Evolutionary conservation across 257 asterid genomes (phyloP), one percentile per base, ranked within the genome.

Genomic region (Avicennia marina): DNA sequence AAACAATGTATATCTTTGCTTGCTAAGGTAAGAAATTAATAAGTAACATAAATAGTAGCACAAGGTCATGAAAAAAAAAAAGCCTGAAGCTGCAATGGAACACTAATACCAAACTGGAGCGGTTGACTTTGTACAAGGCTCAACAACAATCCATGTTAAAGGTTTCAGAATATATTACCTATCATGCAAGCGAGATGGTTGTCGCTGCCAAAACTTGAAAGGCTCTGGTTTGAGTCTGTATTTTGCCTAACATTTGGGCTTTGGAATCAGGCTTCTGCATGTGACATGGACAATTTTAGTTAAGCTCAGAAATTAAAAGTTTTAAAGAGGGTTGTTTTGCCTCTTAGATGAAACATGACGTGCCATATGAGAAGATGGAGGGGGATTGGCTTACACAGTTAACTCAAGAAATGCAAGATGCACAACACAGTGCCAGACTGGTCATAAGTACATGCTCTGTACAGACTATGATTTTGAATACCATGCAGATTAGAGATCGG

Each of bases 161-260:
- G 25, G 21, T 44, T 38, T 15, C 13, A 43, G 4, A 63, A 56
- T 39, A 67, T 19, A 50, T 61, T 60, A 80, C 87, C 87, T 72
- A 52, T 81, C 85, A 48, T 75, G 82, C 67, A 78, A 75, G 48
- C 89, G 95, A 58, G 95, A 87, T 45, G 85, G 81, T 21, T 84
- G 94, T 59, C 95, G 94, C 71, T 84, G 95, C 95, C 95, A 87
- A 69, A 84, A 87, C 80, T 87, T 94, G 40, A 84, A 87, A 57
- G 72, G 67, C 67, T 84, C 80, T 7, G 94, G 94, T 72, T 27
- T 77, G 61, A 87, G 87, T 76, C 86, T 75, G 69, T 77, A 87
- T 65, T 94, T 89, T 55, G 94, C 95, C 95, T 94, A 87, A 48
- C 69, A 62, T 26, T 72, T 75, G 58, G 95, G 95, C 66, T 77